Evolutionary conservation across 768 basidiomycete species (phyloP), one percentile per base, ranked within the genome.

Genomic region (Termitomyces sp.): DNA sequence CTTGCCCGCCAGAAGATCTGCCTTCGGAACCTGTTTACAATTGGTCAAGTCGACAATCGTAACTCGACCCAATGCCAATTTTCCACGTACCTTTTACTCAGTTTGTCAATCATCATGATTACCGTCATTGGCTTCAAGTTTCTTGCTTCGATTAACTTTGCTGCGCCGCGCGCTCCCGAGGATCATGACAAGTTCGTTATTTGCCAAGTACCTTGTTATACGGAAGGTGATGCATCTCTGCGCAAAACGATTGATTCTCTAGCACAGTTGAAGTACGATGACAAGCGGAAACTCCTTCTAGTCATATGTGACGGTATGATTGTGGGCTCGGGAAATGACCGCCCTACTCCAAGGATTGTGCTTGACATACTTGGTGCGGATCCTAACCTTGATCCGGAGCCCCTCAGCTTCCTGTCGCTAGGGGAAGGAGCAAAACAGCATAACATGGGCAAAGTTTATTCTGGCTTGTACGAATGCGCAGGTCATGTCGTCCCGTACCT

Each of bases 301-400:
- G 78, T 98, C 75, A 88, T 98, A 66, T 98, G 96, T 68, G 96
- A 99, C 71, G 96, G 96, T 65, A 99, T 94, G 83, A 97, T 98
- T 63, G 92, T 98, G 60, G 96, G 96, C 66, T 91, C 91, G 3
- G 95, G 96, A 6, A 98, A 98, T 72, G 95, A 98, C 73, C 84
- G 93, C 24, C 92, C 95, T 6, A 99, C 96, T 0, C 96, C 96
- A 1, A 87, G 93, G 52, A 97, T 99, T 62, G 96, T 96, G 16
- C 81, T 98, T 51, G 96, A 98, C 70, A 95, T 99, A 66, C 86
- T 99, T 20, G 96, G 96, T 54, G 92, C 88, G 2, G 95, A 96
- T 69, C 88, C 95, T 0, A 93, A 93, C 65, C 76, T 91, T 46
- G 95, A 98, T 66, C 95, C 95, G 1, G 96, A 98, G 70, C 94